Evolutionary conservation across 805 yeast genomes (phyloP).

Genomic region (Saccharomycopsis malanga): DNA sequence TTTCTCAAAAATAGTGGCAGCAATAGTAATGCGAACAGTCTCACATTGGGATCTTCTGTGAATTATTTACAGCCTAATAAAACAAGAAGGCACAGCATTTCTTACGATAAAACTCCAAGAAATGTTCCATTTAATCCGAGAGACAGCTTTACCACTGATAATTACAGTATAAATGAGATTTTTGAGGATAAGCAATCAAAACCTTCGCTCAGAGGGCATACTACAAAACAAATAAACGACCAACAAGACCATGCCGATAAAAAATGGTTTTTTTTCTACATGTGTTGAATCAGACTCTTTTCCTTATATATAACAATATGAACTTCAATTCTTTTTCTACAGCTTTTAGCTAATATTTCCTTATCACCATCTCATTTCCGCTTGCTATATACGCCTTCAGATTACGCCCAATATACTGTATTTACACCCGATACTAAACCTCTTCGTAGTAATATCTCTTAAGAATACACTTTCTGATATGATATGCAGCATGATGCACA

Average conservation of each 20-base stretch:
- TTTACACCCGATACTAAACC: too few relatives aligned
- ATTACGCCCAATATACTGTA: too few relatives aligned
- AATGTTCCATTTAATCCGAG: not conserved
- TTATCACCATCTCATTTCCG: not conserved
- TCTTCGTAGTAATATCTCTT: too few relatives aligned
- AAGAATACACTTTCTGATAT: too few relatives aligned
- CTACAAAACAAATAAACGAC: not conserved
- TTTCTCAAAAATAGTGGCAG: not conserved
- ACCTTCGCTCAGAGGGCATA: not conserved
- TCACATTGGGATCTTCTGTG: too few relatives aligned
- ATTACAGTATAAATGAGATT: not conserved
- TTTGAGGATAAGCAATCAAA: not conserved
- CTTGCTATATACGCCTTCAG: too few relatives aligned
- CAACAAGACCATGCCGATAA: not conserved
- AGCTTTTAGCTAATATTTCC: not conserved
- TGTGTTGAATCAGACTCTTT: too few relatives aligned
- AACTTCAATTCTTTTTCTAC: not conserved
- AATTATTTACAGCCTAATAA: not conserved
- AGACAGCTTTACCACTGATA: not conserved
- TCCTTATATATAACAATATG: too few relatives aligned
- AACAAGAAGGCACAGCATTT: not conserved
- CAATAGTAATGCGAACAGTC: not conserved
- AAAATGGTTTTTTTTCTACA: conserved; percentile 12
- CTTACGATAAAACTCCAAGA: not conserved
- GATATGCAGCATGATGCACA: too few relatives aligned